A percentile compares a stretch with the other conserved stretches of the same genome.
These are phyloP conservation scores for Ceratocystis diversiconidia DNA, from an alignment of 2,329 filamentous ascomycete species.

Conservation along the genomic window DNA sequence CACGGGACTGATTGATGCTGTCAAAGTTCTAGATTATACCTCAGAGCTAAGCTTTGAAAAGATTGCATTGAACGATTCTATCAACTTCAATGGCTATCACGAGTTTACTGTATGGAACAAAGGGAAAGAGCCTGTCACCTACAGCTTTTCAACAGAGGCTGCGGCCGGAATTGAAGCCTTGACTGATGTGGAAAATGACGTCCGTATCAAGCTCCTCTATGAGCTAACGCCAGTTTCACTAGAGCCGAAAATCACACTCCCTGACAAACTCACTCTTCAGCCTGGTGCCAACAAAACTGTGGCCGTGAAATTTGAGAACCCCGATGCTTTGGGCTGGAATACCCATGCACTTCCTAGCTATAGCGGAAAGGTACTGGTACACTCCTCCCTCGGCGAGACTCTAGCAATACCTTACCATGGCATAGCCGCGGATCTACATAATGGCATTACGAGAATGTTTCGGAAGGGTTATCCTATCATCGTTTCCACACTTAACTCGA, in stretches of 20 bases:
- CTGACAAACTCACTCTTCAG: constrained; percentile 19
- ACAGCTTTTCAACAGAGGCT: constrained; percentile 29
- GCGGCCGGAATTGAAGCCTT: constrained; percentile 30
- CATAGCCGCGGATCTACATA: constrained; percentile 12
- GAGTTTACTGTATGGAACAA: constrained; percentile 31
- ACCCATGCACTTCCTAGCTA: constrained; percentile 29
- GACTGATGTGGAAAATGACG: constrained; percentile 11
- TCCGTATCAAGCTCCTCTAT: constrained; percentile 6
- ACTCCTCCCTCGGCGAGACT: constrained; percentile 28
- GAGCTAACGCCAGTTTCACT: constrained; percentile 8
- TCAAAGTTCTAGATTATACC: constrained; percentile 30
- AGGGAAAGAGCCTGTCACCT: constrained; percentile 28
- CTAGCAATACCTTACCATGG: constrained; percentile 30
- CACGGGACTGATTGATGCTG: constrained; percentile 34
- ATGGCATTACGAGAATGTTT: constrained; percentile 11
- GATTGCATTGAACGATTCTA: constrained; percentile 37
- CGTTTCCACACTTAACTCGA: background rate
- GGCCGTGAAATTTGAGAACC: constrained; percentile 17
- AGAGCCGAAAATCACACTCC: constrained; percentile 9
- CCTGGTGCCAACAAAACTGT: constrained; percentile 23
- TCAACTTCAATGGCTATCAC: constrained; percentile 28
- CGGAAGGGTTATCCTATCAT: background rate
- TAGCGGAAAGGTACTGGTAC: constrained; percentile 31
- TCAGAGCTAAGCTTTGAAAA: constrained; percentile 29
- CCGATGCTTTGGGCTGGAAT: constrained; percentile 20